Conservation (phyloP, 768 basidiomycete genomes). For the Amanita pseudoporphyria region DNA sequence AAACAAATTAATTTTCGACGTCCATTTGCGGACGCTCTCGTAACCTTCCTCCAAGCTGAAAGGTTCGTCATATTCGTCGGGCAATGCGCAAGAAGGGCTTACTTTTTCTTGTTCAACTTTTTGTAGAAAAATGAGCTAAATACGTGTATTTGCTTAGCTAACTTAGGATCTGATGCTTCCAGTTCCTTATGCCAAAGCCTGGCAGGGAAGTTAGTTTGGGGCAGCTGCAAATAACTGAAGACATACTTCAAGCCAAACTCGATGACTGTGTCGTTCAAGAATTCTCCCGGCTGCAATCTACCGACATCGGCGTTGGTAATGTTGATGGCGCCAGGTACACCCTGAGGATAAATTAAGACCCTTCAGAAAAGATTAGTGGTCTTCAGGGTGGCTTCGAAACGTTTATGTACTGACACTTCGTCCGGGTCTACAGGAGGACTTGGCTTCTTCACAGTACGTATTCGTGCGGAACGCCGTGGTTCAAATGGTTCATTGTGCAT, state of each 20-base stretch:
- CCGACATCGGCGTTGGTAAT: slow-evolving; percentile 72
- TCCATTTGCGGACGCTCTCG: slow-evolving; percentile 89
- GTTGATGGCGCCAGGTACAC: slow-evolving; percentile 64
- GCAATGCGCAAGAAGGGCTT: slow-evolving; percentile 11
- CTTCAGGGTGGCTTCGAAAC: neutral
- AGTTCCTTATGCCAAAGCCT: slow-evolving; percentile 67
- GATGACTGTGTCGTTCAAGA: slow-evolving; percentile 92
- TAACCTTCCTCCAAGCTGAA: slow-evolving; percentile 56
- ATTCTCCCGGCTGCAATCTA: slow-evolving; percentile 72
- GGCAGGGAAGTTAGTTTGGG: neutral
- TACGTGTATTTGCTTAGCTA: slow-evolving; percentile 72
- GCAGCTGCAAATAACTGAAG: neutral
- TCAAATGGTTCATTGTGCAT: neutral
- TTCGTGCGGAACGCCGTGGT: slow-evolving; percentile 28
- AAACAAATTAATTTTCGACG: slow-evolving; percentile 80
- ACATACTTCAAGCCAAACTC: slow-evolving; percentile 92
- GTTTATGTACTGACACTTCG: slow-evolving; percentile 43
- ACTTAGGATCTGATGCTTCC: slow-evolving; percentile 40
- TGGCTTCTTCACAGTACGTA: slow-evolving; percentile 12
- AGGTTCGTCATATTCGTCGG: slow-evolving; percentile 4
- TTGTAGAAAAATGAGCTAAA: slow-evolving; percentile 99
- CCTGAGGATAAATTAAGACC: slow-evolving; percentile 68
- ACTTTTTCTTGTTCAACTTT: slow-evolving; percentile 73
- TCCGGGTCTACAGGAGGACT: slow-evolving; percentile 36
- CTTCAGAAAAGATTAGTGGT: slow-evolving; percentile 26